Base-by-base conservation (phyloP, 257 asterid genomes). In the Petunia secreta region DNA sequence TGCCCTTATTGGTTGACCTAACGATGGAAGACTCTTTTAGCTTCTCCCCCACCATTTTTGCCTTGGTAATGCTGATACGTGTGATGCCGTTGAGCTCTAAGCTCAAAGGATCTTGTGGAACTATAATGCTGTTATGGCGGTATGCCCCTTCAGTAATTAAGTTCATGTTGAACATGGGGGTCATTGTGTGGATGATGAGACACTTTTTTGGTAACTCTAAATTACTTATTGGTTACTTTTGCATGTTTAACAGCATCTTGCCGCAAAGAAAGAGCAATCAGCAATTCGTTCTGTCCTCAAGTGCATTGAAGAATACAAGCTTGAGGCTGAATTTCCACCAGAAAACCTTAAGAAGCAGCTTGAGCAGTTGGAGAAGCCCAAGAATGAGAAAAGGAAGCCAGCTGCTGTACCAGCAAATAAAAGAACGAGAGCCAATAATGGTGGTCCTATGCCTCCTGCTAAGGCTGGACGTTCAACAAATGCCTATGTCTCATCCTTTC, bases 381-480 rank as follows among this genome's bases (percentile, higher is more conserved):
- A 92, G 88, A 87, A 80, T 1, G 98, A 96, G 90, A 94, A 92
- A 87, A 94, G 87, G 83, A 96, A 89, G 87, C 97, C 98, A 11
- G 88, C 85, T 7, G 88, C 89, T 3, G 91, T 91, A 85, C 98
- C 99, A 3, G 93, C 99, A 11, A 92, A 95, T 62, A 96, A 96
- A 79, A 86, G 99, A 77, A 96, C 99, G 6, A 92, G 99, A 43
- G 98, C 91, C 80, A 92, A 89, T 91, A 92, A 86, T 4, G 98
- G 95, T 0, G 98, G 98, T 36, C 98, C 97, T 58, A 94, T 96
- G 99, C 99, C 99, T 36, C 99, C 99, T 7, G 99, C 99, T 82
- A 96, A 96, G 89, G 99, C 99, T 0, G 99, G 97, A 1, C 99
- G 99, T 59, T 92, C 97, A n/a, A 91, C 98, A 62, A 96, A 96